Base-by-base conservation (phyloP, 306 rosid genomes). In the Rosa persica region DNA sequence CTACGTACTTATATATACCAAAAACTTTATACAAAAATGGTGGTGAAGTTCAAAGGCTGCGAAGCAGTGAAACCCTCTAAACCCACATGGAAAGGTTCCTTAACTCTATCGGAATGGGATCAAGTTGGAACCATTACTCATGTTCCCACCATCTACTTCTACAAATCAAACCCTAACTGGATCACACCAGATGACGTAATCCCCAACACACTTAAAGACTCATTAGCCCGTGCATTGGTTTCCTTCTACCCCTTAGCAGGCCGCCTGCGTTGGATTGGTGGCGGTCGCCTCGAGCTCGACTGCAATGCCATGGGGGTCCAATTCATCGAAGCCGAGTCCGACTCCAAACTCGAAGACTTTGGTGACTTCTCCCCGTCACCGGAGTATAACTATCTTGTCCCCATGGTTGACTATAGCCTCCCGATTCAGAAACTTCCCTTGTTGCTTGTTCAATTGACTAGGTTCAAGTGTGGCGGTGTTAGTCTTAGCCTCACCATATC, bases 191-290 rank as follows among this genome's bases (percentile, higher is more conserved):
- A 47, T 0, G 42, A 72, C 19, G 34, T 57, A 13, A 82, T 89
- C 13, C 23, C 85, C 58, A 64, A 79, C 64, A 81, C 86, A 19
- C 81, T 87, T 34, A 89, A 55, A 51, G 80, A 54, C 67, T 90
- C 97, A 0, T 23, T 93, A 11, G 67, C 88, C 75, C 30, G 72
- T 27, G 88, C 80, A 10, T 70, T 93, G 4, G 91, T 88, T 65
- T 83, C 88, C 43, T 93, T 88, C 86, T 89, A 93, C 48, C 93
- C 92, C 2, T 46, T 89, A 0, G 92, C 93, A 0, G 93, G 92
- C 66, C 92, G 92, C 43, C 79, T 90, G 22, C 80, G 38, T 2
- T 89, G 87, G 90, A 79, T 75, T 6, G 66, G 47, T 4, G 69
- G 76, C 0, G 85, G 89, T 52, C 93, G 90, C 44, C 83, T 92